Conservation (phyloP, 225 moss, liverwort and hornwort genomes). For the Ulota crispa region DNA sequence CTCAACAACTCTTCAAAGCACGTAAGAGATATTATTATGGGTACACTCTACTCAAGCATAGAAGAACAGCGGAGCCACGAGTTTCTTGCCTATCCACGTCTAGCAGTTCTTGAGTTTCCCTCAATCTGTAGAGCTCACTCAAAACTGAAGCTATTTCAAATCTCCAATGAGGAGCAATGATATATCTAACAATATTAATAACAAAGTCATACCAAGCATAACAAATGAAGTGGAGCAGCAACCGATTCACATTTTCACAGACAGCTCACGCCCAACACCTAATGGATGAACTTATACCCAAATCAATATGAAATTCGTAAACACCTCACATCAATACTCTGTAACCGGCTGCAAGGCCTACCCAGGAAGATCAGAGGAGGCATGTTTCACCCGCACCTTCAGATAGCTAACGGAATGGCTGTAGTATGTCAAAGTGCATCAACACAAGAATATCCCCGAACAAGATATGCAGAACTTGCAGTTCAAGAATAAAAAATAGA, state of each 20-base stretch:
- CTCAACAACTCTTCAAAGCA: conserved; percentile 11
- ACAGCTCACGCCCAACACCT: background rate
- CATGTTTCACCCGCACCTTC: background rate
- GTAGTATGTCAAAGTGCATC: background rate
- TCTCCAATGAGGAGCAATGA: background rate
- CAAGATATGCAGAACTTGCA: conserved; percentile 7
- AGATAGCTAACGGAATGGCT: conserved; percentile 5
- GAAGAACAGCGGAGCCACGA: background rate
- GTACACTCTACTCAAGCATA: background rate
- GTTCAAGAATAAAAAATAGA: background rate
- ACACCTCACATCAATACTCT: background rate
- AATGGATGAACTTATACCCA: background rate
- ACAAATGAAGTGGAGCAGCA: background rate
- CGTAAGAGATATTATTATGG: background rate
- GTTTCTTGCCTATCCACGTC: conserved; percentile 12
- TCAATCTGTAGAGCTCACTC: conserved; percentile 2
- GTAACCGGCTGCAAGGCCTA: background rate
- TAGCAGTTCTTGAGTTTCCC: background rate
- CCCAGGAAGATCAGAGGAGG: background rate
- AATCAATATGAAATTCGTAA: background rate
- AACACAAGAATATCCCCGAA: background rate
- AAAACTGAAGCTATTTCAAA: background rate
- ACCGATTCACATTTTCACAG: background rate
- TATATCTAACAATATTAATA: background rate
- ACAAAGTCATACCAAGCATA: background rate